Conservation (phyloP, 768 basidiomycete genomes). For the Boletus rubropictus region DNA sequence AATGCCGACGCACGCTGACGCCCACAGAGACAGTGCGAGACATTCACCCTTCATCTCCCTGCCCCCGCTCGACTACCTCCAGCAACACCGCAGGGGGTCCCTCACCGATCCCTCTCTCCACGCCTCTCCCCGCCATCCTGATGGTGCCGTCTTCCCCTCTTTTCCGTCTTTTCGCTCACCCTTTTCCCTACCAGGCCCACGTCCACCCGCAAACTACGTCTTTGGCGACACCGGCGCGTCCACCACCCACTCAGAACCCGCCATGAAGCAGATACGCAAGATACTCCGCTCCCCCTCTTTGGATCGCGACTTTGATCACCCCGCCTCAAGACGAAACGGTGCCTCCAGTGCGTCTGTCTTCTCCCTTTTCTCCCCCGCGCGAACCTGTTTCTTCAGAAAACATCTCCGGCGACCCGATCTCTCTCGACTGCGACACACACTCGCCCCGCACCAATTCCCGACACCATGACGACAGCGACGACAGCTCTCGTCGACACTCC, state of each 20-base stretch:
- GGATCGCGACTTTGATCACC: conserved; percentile 34
- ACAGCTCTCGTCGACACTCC: conserved; percentile 67
- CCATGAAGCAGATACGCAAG: conserved; percentile 43
- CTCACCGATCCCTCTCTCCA: conserved; percentile 80
- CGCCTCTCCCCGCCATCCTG: conserved; percentile 33
- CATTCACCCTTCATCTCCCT: conserved; percentile 56
- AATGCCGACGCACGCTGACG: conserved; percentile 15
- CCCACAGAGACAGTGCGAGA: conserved; percentile 31
- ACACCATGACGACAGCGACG: conserved; percentile 51
- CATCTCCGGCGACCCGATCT: conserved; percentile 10
- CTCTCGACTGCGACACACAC: conserved; percentile 26
- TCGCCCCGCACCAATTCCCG: conserved; percentile 27
- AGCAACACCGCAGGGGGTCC: conserved; percentile 77
- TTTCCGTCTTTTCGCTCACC: conserved; percentile 16
- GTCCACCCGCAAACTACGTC: conserved; percentile 62
- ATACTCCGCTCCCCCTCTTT: conserved; percentile 54
- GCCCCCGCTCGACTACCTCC: conserved; percentile 71
- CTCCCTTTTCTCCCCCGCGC: conserved; percentile 9
- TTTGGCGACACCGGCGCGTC: conserved; percentile 48
- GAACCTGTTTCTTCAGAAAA: conserved; percentile 25
- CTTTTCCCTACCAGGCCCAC: conserved; percentile 40
- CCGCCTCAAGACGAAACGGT: conserved; percentile 15
- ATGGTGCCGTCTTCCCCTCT: conserved; percentile 15
- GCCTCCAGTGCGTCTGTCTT: conserved; percentile 19
- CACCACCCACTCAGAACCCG: conserved; percentile 37